Evolutionary conservation across 768 basidiomycete species (phyloP), one percentile per base, ranked within the genome.

Genomic region (Pleurotus sapidus): DNA sequence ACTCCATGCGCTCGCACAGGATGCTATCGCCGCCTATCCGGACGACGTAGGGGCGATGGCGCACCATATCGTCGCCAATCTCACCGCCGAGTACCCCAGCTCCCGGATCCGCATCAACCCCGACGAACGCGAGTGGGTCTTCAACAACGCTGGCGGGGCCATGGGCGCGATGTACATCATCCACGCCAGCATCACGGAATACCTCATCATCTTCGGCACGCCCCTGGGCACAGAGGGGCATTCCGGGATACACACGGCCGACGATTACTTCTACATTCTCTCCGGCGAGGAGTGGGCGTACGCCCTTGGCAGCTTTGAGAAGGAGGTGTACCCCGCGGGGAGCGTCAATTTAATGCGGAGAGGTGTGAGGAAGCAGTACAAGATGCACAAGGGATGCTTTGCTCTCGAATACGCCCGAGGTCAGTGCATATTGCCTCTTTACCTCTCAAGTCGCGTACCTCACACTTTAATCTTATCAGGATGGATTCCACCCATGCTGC

Each of bases 141-240:
- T 96, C 74, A 98, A 87, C 77, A 98, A 98, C 65, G 95, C 96
- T 0, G 97, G 95, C 11, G 97, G 97, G 58, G 95, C 95, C 0
- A 98, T 96, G 95, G 95, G 95, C 43, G 88, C 88, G 34, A 98
- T 99, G 96, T 97, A 95, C 70, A 82, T 98, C 73, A 92, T 98
- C 61, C 97, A 98, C 65, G 93, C 96, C 14, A 89, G 86, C 73
- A 88, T 99, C 65, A 98, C 96, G 11, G 97, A 99, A 76, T 99
- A 96, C 75, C 83, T 93, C 63, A 94, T 94, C 69, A 88, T 98
- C 64, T 97, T 96, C 61, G 95, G 97, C 3, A 96, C 95, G 0
- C 94, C 97, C 0, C 79, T 98, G 8, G 97, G 97, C 11, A 98
- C 96, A 1, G 97, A 99, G 74, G 97, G 97, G 2, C 97, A 98